Evolutionary conservation across 176 grass and related monocot genomes (phyloP).

Genomic region (Triticum turgidum): DNA sequence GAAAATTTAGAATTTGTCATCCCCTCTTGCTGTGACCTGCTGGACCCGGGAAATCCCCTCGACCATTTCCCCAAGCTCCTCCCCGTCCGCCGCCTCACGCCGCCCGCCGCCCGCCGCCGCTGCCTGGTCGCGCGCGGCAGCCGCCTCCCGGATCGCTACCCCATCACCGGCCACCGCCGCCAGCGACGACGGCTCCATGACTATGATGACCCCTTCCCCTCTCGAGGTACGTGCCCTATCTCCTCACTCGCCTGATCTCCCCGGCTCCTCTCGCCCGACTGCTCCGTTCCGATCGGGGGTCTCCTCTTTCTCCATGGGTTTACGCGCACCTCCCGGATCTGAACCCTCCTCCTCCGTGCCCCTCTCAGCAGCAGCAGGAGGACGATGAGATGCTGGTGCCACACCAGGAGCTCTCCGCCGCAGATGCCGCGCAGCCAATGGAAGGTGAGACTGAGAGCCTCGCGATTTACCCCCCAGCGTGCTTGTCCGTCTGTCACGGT

Average conservation of each 20-base stretch:
- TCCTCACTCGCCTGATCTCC: constrained; percentile 31
- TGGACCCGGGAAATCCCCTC: constrained; percentile 21
- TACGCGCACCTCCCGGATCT: constrained; percentile 41
- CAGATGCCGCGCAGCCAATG: constrained; percentile 73
- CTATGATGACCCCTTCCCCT: constrained; percentile 78
- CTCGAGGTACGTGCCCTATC: constrained; percentile 62
- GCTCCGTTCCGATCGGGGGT: neutral
- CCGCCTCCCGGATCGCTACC: neutral
- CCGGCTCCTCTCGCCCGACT: neutral
- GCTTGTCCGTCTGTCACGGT: neutral
- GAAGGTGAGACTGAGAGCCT: constrained; percentile 60
- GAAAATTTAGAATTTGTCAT: neutral
- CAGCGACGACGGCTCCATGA: constrained; percentile 48
- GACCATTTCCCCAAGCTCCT: neutral
- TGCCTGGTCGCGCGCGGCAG: neutral
- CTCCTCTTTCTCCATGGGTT: neutral
- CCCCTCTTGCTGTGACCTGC: neutral
- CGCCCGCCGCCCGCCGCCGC: neutral
- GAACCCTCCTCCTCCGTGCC: constrained; percentile 1
- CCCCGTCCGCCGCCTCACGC: neutral
- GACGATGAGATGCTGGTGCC: constrained; percentile 93
- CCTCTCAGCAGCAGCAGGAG: constrained; percentile 62
- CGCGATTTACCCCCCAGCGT: neutral
- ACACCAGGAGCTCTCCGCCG: constrained; percentile 61
- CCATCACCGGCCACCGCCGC: neutral